Evolutionary conservation across 2,329 filamentous ascomycete species (phyloP), one percentile per base, ranked within the genome.

Genomic region (Colletotrichum sp.): DNA sequence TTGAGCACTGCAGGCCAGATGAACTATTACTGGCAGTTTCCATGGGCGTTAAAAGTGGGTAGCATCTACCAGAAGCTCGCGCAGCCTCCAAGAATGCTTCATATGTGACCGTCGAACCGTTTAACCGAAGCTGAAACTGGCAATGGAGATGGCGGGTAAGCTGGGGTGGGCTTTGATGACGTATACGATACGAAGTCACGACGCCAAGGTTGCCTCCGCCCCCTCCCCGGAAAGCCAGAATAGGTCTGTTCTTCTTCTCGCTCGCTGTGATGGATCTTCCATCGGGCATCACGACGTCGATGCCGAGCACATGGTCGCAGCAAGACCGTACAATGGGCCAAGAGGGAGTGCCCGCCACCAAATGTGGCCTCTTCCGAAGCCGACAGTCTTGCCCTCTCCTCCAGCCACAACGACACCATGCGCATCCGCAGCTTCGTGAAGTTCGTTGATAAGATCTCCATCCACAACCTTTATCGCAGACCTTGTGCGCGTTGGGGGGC

Each of bases 271-370:
- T 78, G 59, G 87, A 84, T 5, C 81, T 78, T 3, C 88, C 88
- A 52, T 86, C 84, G 1, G 86, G 82, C 3, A 86, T 86, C 16
- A 90, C 85, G 30, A 90, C 84, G 67, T 89, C 85, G 77, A 88
- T 85, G 26, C 85, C 84, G n/a, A 90, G 81, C 8, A 71, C 68
- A 52, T 71, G 88, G 76, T 93, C 92, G 90, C 91, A 16, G 83
- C 89, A 0, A 94, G 84, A 6, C 92, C 92, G 60, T 89, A 90
- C 16, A 80, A 83, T 2, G 88, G 88, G 34, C 84, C 85, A 1
- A 93, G 83, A 0, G 87, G 1, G 87, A 88, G 79, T 92, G 90
- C 0, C 92, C 92, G 15, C 91, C 91, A 79, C 91, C 90, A 3
- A 85, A 85, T 88, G 78, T 90, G 93, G 1, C 92, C 92, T 18